Conservation (phyloP, 345 rosid genomes). For the Gossypium bickii region DNA sequence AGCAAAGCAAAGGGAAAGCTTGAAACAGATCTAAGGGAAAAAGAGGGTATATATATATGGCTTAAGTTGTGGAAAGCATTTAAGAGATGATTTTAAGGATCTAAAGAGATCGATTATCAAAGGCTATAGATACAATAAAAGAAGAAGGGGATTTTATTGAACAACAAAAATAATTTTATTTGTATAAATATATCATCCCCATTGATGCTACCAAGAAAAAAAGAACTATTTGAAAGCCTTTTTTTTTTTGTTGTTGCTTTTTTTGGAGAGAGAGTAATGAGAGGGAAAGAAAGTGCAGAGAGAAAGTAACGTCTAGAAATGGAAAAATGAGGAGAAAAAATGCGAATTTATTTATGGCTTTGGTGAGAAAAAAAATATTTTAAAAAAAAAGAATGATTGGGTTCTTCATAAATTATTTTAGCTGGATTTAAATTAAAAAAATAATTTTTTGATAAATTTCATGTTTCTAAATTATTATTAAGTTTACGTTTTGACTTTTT, state of each 20-base stretch:
- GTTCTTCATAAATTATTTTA: too few species aligned
- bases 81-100: background rate
- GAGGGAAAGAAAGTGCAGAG: background rate
- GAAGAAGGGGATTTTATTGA: background rate
- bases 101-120: background rate
- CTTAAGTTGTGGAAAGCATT: background rate
- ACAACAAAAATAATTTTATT: background rate
- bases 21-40: slow-evolving; percentile 10
- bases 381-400: too few species aligned
- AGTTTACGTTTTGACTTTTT: accelerated
- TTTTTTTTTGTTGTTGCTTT: too few species aligned
- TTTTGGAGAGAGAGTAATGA: background rate
- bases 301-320: slow-evolving; percentile 14
- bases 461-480: too few species aligned
- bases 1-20: background rate
- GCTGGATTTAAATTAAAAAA: too few species aligned
- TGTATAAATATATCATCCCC: background rate
- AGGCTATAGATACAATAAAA: background rate
- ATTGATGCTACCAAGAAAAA: slow-evolving; percentile 23
- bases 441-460: too few species aligned
- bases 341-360: background rate
- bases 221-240: too few species aligned
- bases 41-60: background rate
- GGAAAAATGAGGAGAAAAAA: slow-evolving; percentile 1
- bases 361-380: background rate